These are phyloP conservation scores for Fusarium pseudonygamai DNA, from an alignment of 2,329 filamentous ascomycete species.

Conservation along the genomic window DNA sequence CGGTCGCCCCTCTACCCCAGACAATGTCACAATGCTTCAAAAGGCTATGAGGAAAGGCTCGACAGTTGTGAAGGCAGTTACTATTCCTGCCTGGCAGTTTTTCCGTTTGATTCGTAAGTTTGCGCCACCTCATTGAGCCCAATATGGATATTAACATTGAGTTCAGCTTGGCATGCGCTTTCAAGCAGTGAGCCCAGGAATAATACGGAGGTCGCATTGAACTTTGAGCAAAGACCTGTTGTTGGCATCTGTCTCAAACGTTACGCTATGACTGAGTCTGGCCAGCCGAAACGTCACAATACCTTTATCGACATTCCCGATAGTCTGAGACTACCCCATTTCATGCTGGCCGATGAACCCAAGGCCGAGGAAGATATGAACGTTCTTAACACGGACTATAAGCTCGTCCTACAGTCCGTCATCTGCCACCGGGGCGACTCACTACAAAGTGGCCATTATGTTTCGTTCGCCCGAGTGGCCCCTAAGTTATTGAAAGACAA, in stretches of 20 bases:
- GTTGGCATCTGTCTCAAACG: slow-evolving; percentile 93
- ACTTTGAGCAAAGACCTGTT: slow-evolving; percentile 86
- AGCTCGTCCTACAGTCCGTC: slow-evolving; percentile 88
- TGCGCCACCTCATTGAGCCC: neutral
- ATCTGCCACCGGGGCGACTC: slow-evolving; percentile 92
- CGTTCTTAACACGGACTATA: slow-evolving; percentile 87
- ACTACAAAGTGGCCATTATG: slow-evolving; percentile 89
- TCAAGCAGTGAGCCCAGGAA: slow-evolving; percentile 62
- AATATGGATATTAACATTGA: slow-evolving; percentile 47
- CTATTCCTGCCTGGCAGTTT: slow-evolving; percentile 97
- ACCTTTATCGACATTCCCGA: slow-evolving; percentile 92
- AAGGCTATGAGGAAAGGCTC: slow-evolving; percentile 58
- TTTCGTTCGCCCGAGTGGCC: slow-evolving; percentile 84
- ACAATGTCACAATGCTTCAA: slow-evolving; percentile 54
- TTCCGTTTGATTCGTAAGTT: slow-evolving; percentile 88
- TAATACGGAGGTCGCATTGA: slow-evolving; percentile 85
- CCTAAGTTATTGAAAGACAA: slow-evolving; percentile 69
- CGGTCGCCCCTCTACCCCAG: slow-evolving; percentile 54
- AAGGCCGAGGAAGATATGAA: slow-evolving; percentile 65
- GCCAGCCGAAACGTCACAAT: slow-evolving; percentile 75
- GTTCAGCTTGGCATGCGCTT: slow-evolving; percentile 83
- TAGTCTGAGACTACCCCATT: slow-evolving; percentile 83
- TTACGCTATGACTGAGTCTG: slow-evolving; percentile 76
- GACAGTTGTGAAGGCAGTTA: slow-evolving; percentile 77
- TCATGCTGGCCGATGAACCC: slow-evolving; percentile 80